phyloP scores from a whole-genome alignment of 2,329 filamentous ascomycete species.

The Exserohilum turcica region DNA sequence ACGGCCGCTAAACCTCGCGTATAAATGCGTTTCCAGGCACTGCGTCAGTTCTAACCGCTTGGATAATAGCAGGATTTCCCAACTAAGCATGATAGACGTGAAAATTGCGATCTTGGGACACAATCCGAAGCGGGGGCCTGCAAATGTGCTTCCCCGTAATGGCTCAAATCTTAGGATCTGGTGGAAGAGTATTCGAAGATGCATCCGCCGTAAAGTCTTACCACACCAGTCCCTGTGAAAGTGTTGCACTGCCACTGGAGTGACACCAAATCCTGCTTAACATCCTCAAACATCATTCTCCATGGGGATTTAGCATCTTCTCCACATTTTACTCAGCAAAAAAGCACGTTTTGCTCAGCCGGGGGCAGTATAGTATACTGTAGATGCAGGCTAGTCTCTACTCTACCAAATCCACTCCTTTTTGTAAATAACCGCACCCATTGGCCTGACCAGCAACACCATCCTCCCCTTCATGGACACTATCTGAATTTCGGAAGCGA shows the following conservation, averaged over 20 bases:
- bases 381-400: slow-evolving; percentile 11
- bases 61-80: slow-evolving; percentile 13
- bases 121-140: not conserved
- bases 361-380: slow-evolving; percentile 15
- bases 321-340: slow-evolving; percentile 22
- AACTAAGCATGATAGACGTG: slow-evolving; percentile 5
- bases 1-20: slow-evolving; percentile 13
- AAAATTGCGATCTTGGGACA: not conserved
- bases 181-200: slow-evolving; percentile 3
- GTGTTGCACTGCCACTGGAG: slow-evolving; percentile 2
- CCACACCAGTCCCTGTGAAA: slow-evolving; percentile 1
- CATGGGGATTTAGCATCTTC: slow-evolving; percentile 29
- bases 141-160: slow-evolving; percentile 1
- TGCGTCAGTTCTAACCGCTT: not conserved
- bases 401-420: not conserved
- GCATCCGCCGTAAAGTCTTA: slow-evolving; percentile 13
- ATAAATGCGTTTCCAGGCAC: slow-evolving; percentile 17
- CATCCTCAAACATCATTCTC: slow-evolving; percentile 10
- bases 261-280: not conserved
- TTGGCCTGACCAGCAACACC: slow-evolving; percentile 4
- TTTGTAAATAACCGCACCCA: not conserved
- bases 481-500: not conserved
- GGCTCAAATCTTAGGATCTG: not conserved
- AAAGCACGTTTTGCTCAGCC: slow-evolving; percentile 6
- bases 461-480: slow-evolving; percentile 1